Evolutionary conservation across 1,139 yeast species (phyloP).

Genomic region (Candida dubliniensis): DNA sequence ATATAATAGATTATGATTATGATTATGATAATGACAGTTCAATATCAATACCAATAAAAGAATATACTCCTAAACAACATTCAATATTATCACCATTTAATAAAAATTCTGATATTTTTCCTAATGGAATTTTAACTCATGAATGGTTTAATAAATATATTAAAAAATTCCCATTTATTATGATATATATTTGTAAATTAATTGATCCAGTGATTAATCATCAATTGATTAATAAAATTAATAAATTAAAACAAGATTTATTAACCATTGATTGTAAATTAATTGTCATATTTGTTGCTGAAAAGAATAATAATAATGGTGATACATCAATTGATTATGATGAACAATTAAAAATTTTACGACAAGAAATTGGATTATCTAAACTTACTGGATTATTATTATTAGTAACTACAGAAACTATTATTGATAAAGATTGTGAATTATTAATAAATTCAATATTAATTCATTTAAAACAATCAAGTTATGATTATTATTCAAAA

Average conservation of each 20-base stretch:
- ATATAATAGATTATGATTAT: slow-evolving; percentile 21
- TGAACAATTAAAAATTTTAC: slow-evolving; percentile 22
- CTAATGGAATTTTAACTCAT: slow-evolving; percentile 41
- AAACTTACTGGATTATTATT: slow-evolving; percentile 32
- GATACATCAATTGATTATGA: slow-evolving; percentile 15
- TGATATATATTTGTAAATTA: slow-evolving; percentile 24
- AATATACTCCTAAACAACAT: slow-evolving; percentile 17
- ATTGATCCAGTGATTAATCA: slow-evolving; percentile 19
- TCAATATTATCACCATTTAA: slow-evolving; percentile 41
- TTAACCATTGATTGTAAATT: slow-evolving; percentile 23
- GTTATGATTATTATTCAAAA: slow-evolving; percentile 35
- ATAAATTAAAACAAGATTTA: slow-evolving; percentile 19
- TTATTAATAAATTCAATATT: slow-evolving; percentile 29
- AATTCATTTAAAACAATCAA: slow-evolving; percentile 29
- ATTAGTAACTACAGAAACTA: slow-evolving; percentile 18
- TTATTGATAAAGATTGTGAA: slow-evolving; percentile 29
- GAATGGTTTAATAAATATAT: slow-evolving; percentile 41
- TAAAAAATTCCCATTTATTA: slow-evolving; percentile 35
- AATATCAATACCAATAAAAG: slow-evolving; percentile 10
- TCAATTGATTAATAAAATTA: slow-evolving; percentile 16
- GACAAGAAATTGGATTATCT: slow-evolving; percentile 33
- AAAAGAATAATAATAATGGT: background rate
- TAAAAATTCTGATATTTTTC: slow-evolving; percentile 36
- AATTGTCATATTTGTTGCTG: slow-evolving; percentile 29
- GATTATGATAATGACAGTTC: background rate